These are phyloP conservation scores for Dendrocalamus sinicus DNA, from an alignment of 176 grass and related monocot genomes.

Conservation along the genomic window DNA sequence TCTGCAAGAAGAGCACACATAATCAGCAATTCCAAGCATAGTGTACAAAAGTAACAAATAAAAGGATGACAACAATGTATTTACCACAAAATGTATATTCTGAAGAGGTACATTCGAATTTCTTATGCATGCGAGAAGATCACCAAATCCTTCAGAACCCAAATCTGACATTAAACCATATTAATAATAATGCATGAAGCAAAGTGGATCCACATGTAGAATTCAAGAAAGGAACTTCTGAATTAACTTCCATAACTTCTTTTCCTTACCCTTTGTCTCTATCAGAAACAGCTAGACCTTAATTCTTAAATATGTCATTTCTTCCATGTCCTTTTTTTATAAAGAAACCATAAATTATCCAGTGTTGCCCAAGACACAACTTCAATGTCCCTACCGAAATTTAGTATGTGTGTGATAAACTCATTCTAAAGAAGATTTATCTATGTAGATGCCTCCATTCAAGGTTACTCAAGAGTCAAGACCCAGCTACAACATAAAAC, in stretches of 20 bases:
- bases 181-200: conserved; percentile 50
- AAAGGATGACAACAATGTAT: conserved; percentile 35
- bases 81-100: conserved; percentile 99
- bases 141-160: conserved; percentile 97
- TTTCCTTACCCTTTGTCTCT: conserved; percentile 15
- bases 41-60: conserved; percentile 26
- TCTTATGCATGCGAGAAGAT: conserved; percentile 95
- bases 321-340: neutral
- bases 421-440: neutral
- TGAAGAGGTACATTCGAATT: conserved; percentile 71
- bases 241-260: conserved; percentile 13
- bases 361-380: neutral
- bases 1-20: conserved; percentile 77
- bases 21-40: conserved; percentile 40
- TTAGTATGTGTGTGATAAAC: neutral
- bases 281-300: conserved; percentile 27
- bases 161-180: conserved; percentile 70
- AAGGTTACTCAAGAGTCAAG: neutral
- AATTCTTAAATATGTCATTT: conserved; percentile 12
- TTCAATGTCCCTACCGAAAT: neutral
- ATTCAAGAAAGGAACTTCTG: conserved; percentile 12
- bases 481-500: neutral
- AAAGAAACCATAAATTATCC: neutral
- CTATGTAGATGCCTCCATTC: conserved; percentile 11
- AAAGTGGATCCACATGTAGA: conserved; percentile 32